Evolutionary conservation across 495 filamentous ascomycete species (phyloP), one percentile per base, ranked within the genome.

Genomic region (Margaritispora aquatica): DNA sequence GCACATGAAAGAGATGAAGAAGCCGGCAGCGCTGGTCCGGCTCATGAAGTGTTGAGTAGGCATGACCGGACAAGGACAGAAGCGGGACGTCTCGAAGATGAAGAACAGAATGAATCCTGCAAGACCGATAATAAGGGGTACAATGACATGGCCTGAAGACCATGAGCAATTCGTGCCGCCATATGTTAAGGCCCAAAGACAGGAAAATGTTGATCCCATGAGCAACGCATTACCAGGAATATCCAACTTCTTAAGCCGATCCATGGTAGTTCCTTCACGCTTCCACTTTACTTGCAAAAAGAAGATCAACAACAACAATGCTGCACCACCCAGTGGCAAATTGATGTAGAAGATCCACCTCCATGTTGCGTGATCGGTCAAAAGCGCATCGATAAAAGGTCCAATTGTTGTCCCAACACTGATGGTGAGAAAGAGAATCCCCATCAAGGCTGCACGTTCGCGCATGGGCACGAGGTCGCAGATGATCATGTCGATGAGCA

Each of bases 401-500:
- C 89, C 89, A 8, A 90, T 65, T 8, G 84, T 83, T 52, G 81
- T 80, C 22, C 87, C 88, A 52, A 90, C 70, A 26, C 86, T 87
- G 85, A 86, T 90, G 0, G 81, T 81, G 0, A 80, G 77, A 26
- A 85, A 82, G 58, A 90, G 68, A 55, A 76, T 71, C 55, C 71
- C 74, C 26, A 70, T 63, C 54, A 71, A 85, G 79, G 63, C 85
- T 74, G 60, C 87, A 73, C 89, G 83, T 82, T 68, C 69, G 60
- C 71, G 74, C 22, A 55, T 27, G 7, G 55, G 55, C 15, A 93
- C 90, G 52, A 93, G 64, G 73, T 96, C 90, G 17, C 83, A 82
- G 55, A 94, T 89, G 61, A 79, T 80, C 52, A 95, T 89, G 64
- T 93, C 89, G 21, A 88, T 84, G 60, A 95, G 69, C 20, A 89